A percentile compares a stretch with the other conserved stretches of the same genome.
Evolutionary conservation across 2,329 filamentous ascomycete genomes (phyloP).

Genomic region (Arthroderma sp.): DNA sequence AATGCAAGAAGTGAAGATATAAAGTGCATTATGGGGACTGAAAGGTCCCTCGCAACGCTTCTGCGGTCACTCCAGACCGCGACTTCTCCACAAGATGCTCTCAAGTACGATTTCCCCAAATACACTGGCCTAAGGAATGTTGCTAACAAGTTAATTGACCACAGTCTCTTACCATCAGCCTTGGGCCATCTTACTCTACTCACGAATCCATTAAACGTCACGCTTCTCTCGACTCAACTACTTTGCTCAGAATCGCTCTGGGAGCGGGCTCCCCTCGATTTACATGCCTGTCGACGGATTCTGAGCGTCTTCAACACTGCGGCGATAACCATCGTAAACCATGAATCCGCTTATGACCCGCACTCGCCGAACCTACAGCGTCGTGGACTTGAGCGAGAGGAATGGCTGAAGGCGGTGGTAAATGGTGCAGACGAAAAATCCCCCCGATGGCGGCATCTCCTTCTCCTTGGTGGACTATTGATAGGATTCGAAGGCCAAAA

Average conservation of each 20-base stretch:
- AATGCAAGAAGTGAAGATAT: neutral
- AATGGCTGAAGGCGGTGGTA: slow-evolving; percentile 48
- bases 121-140: slow-evolving; percentile 17
- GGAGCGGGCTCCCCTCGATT: slow-evolving; percentile 41
- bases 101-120: slow-evolving; percentile 36
- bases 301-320: slow-evolving; percentile 52
- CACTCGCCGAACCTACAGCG: slow-evolving; percentile 29
- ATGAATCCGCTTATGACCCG: slow-evolving; percentile 31
- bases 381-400: slow-evolving; percentile 43
- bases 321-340: slow-evolving; percentile 42
- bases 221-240: slow-evolving; percentile 47
- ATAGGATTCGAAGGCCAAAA: slow-evolving; percentile 60
- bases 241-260: slow-evolving; percentile 49
- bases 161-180: slow-evolving; percentile 44
- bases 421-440: slow-evolving; percentile 50
- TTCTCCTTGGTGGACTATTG: slow-evolving; percentile 68
- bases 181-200: slow-evolving; percentile 38
- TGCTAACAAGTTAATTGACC: slow-evolving; percentile 12
- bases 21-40: slow-evolving; percentile 41
- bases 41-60: slow-evolving; percentile 48
- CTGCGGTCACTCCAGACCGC: slow-evolving; percentile 49
- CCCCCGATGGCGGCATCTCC: slow-evolving; percentile 67
- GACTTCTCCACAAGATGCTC: slow-evolving; percentile 47
- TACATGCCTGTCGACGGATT: slow-evolving; percentile 44
- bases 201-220: slow-evolving; percentile 51